phyloP scores from a whole-genome alignment of 495 filamentous ascomycete genomes.

The Jackrogersella minutella region DNA sequence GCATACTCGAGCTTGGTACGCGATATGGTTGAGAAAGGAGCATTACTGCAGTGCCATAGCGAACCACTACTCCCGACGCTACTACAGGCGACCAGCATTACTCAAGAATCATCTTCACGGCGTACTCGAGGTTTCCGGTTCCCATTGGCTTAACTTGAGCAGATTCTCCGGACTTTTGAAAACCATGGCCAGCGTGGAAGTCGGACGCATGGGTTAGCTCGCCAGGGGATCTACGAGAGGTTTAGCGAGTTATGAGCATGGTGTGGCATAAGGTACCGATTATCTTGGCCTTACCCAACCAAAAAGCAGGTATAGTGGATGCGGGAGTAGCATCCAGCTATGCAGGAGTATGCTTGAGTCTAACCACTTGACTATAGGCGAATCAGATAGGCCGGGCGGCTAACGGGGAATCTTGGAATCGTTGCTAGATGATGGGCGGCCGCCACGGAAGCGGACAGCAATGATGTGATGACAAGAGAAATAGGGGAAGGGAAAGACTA shows the following conservation, averaged over 20 bases:
- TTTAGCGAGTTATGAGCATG: background rate
- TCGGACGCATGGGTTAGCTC: background rate
- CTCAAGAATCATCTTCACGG: background rate
- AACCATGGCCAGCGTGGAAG: background rate
- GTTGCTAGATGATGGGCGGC: conserved; percentile 5
- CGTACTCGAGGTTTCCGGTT: background rate
- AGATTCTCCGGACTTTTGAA: conserved; percentile 2
- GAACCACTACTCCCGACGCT: background rate
- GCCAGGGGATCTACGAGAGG: background rate
- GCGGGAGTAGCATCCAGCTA: background rate
- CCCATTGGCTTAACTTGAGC: background rate
- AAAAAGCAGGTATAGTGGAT: background rate
- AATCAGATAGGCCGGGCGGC: background rate
- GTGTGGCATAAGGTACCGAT: background rate
- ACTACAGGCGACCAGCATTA: background rate
- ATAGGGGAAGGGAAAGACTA: conserved; percentile 13
- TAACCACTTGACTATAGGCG: background rate
- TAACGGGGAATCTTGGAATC: conserved; percentile 1
- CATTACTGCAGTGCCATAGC: conserved; percentile 1
- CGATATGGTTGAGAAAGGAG: conserved; percentile 1
- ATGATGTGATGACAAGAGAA: conserved; percentile 23
- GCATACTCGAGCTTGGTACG: background rate
- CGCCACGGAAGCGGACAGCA: conserved; percentile 6
- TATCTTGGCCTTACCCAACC: background rate
- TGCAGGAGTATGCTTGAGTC: conserved; percentile 1